Conservation (phyloP, 208 protist genomes). For the Endotrypanum monterogeii region DNA sequence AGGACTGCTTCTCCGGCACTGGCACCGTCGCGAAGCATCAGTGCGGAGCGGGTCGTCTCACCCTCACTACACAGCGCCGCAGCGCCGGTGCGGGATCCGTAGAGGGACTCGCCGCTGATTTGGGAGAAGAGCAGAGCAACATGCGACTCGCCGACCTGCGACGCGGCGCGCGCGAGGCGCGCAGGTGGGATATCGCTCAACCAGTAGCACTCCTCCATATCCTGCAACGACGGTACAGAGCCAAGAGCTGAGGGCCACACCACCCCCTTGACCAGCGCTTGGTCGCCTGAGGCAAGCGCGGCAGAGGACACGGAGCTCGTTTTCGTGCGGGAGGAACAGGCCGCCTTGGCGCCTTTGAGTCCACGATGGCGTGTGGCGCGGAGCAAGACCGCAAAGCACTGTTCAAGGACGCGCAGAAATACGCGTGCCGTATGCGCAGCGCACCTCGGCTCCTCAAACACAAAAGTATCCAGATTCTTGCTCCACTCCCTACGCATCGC, state of each 20-base stretch:
- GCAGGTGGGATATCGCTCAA: slow-evolving; percentile 57
- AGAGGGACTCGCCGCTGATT: slow-evolving; percentile 62
- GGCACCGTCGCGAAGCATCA: slow-evolving; percentile 12
- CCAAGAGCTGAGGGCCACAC: slow-evolving; percentile 30
- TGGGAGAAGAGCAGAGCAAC: slow-evolving; percentile 58
- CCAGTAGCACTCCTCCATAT: slow-evolving; percentile 66
- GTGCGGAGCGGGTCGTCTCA: slow-evolving; percentile 17
- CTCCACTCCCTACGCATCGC: slow-evolving; percentile 44
- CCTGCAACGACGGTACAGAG: slow-evolving; percentile 35
- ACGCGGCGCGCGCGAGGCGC: slow-evolving; percentile 49
- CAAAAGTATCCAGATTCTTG: slow-evolving; percentile 26
- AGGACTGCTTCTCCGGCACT: background rate
- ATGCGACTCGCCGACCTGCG: slow-evolving; percentile 39
- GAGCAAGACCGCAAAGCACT: slow-evolving; percentile 38
- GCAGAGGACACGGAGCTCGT: background rate
- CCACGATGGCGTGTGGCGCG: slow-evolving; percentile 47
- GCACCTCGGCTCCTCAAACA: slow-evolving; percentile 27
- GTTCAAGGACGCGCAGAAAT: slow-evolving; percentile 47
- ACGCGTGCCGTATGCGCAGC: slow-evolving; percentile 37
- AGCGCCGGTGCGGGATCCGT: slow-evolving; percentile 44
- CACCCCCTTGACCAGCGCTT: background rate
- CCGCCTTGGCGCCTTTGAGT: slow-evolving; percentile 12
- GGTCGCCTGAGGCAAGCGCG: background rate
- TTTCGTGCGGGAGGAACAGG: no score
- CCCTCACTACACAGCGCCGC: slow-evolving; percentile 15